Conservation (phyloP, 2,329 filamentous ascomycete genomes). For the Fusarium caatingaense region DNA sequence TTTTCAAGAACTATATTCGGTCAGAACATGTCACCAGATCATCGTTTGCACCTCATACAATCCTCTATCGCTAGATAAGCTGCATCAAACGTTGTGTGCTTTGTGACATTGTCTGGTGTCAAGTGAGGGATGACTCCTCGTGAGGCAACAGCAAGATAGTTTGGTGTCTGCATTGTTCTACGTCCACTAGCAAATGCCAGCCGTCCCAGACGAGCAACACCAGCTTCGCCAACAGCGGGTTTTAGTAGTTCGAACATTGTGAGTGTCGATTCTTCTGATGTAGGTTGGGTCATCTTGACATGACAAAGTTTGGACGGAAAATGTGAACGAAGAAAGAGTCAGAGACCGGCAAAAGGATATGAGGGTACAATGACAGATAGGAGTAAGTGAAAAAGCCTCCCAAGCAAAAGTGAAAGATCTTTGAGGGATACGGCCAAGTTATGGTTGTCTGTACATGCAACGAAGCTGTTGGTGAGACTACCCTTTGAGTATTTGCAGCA, state of each 20-base stretch:
- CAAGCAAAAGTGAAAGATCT: neutral
- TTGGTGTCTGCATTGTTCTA: conserved; percentile 80
- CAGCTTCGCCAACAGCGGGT: conserved; percentile 52
- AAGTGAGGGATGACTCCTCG: conserved; percentile 88
- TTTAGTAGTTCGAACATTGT: conserved; percentile 61
- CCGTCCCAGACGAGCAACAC: conserved; percentile 73
- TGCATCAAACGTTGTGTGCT: conserved; percentile 72
- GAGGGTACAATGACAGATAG: neutral
- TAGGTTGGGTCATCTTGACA: conserved; percentile 48
- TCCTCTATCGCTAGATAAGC: conserved; percentile 91
- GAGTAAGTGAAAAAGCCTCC: neutral
- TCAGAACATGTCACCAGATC: conserved; percentile 1
- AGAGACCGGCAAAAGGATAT: neutral
- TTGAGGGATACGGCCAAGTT: neutral
- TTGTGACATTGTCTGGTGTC: conserved; percentile 82
- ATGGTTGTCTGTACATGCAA: neutral
- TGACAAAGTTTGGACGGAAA: conserved; percentile 9
- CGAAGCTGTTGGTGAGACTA: conserved; percentile 12
- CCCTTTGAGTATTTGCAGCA: conserved; percentile 34
- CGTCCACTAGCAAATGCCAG: conserved; percentile 71
- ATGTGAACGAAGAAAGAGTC: neutral
- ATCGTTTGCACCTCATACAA: conserved; percentile 68
- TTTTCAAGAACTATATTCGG: conserved; percentile 64
- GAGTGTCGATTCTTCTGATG: conserved; percentile 35
- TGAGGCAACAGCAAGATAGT: conserved; percentile 83